Base-by-base conservation (phyloP, 148 eudicot species). In the Cornus controversa region DNA sequence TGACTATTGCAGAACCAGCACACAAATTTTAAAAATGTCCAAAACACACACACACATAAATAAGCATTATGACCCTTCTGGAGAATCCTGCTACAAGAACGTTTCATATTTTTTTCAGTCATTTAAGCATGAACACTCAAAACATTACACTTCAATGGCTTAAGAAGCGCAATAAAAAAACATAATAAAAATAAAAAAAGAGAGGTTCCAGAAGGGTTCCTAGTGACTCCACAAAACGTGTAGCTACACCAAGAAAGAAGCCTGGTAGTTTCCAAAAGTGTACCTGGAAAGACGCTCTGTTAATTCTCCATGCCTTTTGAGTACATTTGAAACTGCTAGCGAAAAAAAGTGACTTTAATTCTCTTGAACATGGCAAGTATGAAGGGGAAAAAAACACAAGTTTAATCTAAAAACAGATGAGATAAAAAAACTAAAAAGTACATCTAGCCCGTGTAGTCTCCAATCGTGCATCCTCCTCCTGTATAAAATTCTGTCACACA, bases 211-310 rank as follows among this genome's bases (percentile, higher is more conserved):
- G 45, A 40, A 40, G 45, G 45, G 45, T 40, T 40, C 45, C 45
- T 40, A 40, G 34, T 15, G 34, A 74, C 54, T 50, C 20, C n/a
- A 1, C 13, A 40, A 6, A 50, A 47, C 36, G 6, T 71, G n/a
- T 37, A 71, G 53, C 57, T 69, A n/a, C 65, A 26, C 58, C 37
- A 15, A 40, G 53, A 67, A 20, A 67, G 14, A 76, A 27, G 20
- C 2, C 57, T 45, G 50, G 42, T 2, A 29, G 18, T 15, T 54
- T 29, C 40, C 20, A 42, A 18, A 65, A 58, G 67, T 8, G 31
- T 89, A 93, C 97, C 98, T 93, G 15, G 99, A 90, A 79, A 96
- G 92, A 50, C 97, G 91, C 66, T 93, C 98, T 4, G 98, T 83
- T 60, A 96, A 81, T 62, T 89, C 91, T 13, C 85, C 90, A 82